Evolutionary conservation across 2,329 filamentous ascomycete genomes (phyloP).

Genomic region (Colletotrichum destructivum): DNA sequence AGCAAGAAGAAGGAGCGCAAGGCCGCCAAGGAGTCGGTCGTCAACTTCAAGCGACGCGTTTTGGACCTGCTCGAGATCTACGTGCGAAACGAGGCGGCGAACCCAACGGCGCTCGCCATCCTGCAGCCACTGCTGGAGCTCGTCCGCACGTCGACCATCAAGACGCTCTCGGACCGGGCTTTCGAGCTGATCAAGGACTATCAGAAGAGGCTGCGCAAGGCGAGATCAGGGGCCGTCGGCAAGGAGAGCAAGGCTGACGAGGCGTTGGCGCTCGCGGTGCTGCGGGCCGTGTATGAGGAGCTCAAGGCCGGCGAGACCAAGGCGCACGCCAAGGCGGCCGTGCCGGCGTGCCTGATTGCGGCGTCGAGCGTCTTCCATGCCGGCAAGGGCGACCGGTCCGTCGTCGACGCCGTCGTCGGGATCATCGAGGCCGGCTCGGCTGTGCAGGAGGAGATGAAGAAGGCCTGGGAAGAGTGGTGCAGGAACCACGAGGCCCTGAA

Average conservation of each 20-base stretch:
- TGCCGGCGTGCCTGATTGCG: constrained; percentile 78
- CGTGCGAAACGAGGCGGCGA: constrained; percentile 82
- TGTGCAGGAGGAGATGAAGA: constrained; percentile 31
- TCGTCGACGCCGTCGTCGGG: constrained; percentile 75
- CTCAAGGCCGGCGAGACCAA: constrained; percentile 75
- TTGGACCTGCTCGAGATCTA: constrained; percentile 91
- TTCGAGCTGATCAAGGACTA: constrained; percentile 81
- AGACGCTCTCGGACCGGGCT: constrained; percentile 82
- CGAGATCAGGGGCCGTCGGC: constrained; percentile 57
- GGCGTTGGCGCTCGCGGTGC: constrained; percentile 67
- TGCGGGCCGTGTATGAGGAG: constrained; percentile 79
- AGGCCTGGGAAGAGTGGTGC: constrained; percentile 42
- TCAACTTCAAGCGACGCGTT: constrained; percentile 96
- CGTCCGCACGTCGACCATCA: constrained; percentile 82
- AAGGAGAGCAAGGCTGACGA: constrained; percentile 58
- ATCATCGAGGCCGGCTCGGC: constrained; percentile 65
- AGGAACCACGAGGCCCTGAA: constrained; percentile 37
- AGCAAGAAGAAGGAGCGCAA: constrained; percentile 88
- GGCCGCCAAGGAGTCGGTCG: constrained; percentile 88
- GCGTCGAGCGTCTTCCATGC: constrained; percentile 72
- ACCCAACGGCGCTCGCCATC: constrained; percentile 76
- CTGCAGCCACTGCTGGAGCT: constrained; percentile 84
- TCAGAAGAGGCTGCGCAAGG: constrained; percentile 77
- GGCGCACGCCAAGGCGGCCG: constrained; percentile 81
- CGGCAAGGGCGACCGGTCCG: constrained; percentile 66